A percentile compares a stretch with the other conserved stretches of the same genome.
phyloP scores from a whole-genome alignment of 495 filamentous ascomycete species.

The Parathielavia hyrcaniae region DNA sequence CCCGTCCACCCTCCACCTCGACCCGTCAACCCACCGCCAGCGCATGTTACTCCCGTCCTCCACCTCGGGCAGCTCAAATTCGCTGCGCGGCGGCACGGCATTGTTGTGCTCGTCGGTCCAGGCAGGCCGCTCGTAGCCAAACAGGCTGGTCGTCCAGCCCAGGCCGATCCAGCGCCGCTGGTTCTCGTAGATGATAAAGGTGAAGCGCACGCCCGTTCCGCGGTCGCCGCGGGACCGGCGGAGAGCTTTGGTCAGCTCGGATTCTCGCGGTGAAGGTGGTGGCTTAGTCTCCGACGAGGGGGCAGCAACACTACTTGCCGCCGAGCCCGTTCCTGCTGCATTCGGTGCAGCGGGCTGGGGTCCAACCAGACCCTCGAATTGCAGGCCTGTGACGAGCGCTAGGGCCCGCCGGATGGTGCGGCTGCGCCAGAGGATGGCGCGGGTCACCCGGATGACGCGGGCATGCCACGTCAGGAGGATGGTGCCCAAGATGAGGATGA shows the following conservation, averaged over 20 bases:
- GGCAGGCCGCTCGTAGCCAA: constrained; percentile 77
- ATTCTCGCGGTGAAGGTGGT: constrained; percentile 22
- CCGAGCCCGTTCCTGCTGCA: constrained; percentile 16
- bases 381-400: constrained; percentile 69
- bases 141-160: constrained; percentile 87
- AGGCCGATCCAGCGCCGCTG: constrained; percentile 92
- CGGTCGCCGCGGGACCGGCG: constrained; percentile 35
- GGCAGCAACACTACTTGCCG: constrained; percentile 15
- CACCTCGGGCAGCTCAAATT: constrained; percentile 83
- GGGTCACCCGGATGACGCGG: constrained; percentile 73
- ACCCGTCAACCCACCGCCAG: constrained; percentile 84
- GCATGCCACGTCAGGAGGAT: constrained; percentile 85
- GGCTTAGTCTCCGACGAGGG: constrained; percentile 6
- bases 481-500: constrained; percentile 74
- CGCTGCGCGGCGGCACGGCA: constrained; percentile 63
- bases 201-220: constrained; percentile 79
- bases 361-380: constrained; percentile 47
- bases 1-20: constrained; percentile 84
- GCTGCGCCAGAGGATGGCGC: constrained; percentile 88
- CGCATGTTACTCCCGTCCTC: constrained; percentile 64
- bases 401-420: constrained; percentile 58
- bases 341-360: constrained; percentile 7
- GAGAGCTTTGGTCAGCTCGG: constrained; percentile 36
- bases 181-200: constrained; percentile 93
- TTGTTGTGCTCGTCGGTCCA: constrained; percentile 98